Conservation (phyloP, 192 early-diverging fungal species). For the Rhizophagus prolifer region DNA sequence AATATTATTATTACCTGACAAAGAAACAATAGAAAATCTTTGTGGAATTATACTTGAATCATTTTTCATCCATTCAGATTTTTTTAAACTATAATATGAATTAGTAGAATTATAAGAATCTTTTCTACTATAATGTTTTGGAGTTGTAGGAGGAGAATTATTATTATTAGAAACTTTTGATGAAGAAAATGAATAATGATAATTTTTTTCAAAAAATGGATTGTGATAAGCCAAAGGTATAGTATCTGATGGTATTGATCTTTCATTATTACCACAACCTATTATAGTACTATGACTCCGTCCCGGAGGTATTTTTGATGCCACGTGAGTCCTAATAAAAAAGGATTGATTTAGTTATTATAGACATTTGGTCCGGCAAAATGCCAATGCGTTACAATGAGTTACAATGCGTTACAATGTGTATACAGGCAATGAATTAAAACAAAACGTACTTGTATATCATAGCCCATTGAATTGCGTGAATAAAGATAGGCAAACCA, state of each 20-base stretch:
- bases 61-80: background rate
- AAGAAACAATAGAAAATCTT: background rate
- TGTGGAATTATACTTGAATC: background rate
- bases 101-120: background rate
- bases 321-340: background rate
- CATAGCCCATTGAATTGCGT: background rate
- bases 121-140: background rate
- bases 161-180: too few relatives aligned
- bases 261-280: background rate
- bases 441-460: conserved; percentile 3
- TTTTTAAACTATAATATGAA: background rate
- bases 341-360: background rate
- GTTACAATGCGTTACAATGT: too few relatives aligned
- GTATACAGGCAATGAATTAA: too few relatives aligned
- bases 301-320: background rate
- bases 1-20: background rate
- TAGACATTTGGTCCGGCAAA: too few relatives aligned
- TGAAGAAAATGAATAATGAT: too few relatives aligned
- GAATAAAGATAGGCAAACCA: background rate
- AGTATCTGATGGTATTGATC: background rate
- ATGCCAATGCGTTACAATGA: too few relatives aligned
- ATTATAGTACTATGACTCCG: background rate
- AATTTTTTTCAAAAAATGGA: too few relatives aligned
- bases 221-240: background rate
- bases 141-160: background rate